Base-by-base conservation (phyloP, 1,284 basidiomycete species). In the Athelia psychrophila region DNA sequence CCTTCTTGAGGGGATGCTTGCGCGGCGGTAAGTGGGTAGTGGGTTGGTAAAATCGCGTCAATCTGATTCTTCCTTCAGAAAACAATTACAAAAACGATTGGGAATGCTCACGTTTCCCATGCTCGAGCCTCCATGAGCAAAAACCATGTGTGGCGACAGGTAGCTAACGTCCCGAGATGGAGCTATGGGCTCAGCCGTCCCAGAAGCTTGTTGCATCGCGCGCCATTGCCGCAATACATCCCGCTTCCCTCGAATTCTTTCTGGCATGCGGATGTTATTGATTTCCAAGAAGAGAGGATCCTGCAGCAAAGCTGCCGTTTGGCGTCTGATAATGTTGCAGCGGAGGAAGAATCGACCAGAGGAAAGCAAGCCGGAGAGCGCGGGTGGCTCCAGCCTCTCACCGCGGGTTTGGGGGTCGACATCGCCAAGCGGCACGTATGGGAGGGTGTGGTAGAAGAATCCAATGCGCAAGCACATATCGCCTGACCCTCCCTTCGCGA, bases 281-380 rank as follows among this genome's bases (percentile, higher is more conserved):
- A 81, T 67, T 48, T 83, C 80, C 32, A 75, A 62, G 49, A 80
- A 75, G 18, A 82, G 61, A 1, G 80, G 81, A 56, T 82, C 75
- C 1, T 60, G 62, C 2, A 76, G 58, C 18, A 66, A 60, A 2
- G 57, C 53, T 10, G 58, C 58, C 1, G 70, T 62, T 57, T 79
- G 74, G 30, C 63, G 60, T 56, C 71, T 72, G 33, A 79, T 62
- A 45, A 67, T 57, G 19, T 58, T 59, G 25, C 67, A 71, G 2
- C 82, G 74, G 33, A 74, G 60, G 45, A 78, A 55, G 61, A 85
- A 83, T 3, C 78, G 71, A 10, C 62, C 58, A 8, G 58, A 66
- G 1, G 77, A 73, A 36, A 86, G 66, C 20, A 84, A 62, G 2
- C 68, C 58, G 3, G 60, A 54, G 50, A 75, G 73, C 0, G 68